A percentile compares a stretch with the other conserved stretches of the same genome.
Evolutionary conservation across 129 eudicot genomes (phyloP).

Genomic region (Centaurea solstitialis): DNA sequence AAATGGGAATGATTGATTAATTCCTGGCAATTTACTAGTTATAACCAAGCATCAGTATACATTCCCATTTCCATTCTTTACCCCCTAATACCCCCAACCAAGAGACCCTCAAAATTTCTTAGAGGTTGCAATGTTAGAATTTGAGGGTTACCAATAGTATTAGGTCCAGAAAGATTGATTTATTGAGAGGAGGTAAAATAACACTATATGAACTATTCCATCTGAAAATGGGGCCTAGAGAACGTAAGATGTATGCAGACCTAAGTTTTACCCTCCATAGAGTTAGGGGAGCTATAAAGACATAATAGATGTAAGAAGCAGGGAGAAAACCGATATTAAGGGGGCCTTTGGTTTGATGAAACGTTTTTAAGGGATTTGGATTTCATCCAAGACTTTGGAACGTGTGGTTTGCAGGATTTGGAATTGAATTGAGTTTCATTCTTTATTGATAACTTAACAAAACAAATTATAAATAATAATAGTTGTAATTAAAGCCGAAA

Average conservation of each 20-base stretch:
- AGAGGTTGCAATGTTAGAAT: background rate
- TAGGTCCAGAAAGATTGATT: background rate
- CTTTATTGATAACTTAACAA: background rate
- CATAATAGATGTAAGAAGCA: background rate
- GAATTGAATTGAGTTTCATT: background rate
- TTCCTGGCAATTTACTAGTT: background rate
- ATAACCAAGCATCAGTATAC: background rate
- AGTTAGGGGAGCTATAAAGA: background rate
- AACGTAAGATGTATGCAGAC: background rate
- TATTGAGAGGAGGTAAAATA: background rate
- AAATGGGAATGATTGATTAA: background rate
- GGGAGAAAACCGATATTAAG: background rate
- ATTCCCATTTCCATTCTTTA: background rate
- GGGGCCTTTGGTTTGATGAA: background rate
- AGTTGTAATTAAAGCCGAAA: background rate
- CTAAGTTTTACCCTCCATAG: background rate
- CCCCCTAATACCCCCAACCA: background rate
- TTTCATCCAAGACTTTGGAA: background rate
- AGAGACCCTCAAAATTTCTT: no score
- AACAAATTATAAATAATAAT: background rate
- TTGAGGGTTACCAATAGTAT: background rate
- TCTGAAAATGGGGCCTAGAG: background rate
- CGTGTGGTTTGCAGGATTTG: background rate
- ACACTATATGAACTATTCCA: background rate
- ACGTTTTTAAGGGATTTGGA: background rate